phyloP scores from a whole-genome alignment of 257 asterid species.

The Gentiana straminea region DNA sequence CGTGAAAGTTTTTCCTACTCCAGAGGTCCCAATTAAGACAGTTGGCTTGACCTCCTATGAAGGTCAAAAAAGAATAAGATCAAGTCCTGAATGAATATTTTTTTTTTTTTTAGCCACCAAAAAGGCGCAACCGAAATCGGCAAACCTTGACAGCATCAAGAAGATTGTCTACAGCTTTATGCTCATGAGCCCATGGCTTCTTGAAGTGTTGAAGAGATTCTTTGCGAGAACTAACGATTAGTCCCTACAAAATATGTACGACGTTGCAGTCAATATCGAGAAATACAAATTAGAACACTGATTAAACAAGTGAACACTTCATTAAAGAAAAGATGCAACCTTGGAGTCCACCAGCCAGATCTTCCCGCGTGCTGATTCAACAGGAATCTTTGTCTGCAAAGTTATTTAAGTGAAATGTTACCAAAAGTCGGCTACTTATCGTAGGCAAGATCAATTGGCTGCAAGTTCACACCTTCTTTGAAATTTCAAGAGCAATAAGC shows the following conservation, averaged over 20 bases:
- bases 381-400: constrained; percentile 37
- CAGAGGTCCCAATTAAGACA: constrained; percentile 82
- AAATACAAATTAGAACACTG: not conserved
- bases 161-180: constrained; percentile 54
- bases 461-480: constrained; percentile 47
- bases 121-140: not conserved
- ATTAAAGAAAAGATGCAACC: constrained; percentile 30
- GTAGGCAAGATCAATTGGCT: not conserved
- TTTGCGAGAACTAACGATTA: constrained; percentile 63
- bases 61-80: constrained; percentile 8
- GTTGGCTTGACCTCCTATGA: constrained; percentile 81
- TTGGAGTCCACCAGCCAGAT: constrained; percentile 94
- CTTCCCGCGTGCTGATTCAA: constrained; percentile 68
- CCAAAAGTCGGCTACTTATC: not conserved
- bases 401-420: constrained; percentile 5
- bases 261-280: not conserved
- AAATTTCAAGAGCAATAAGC: constrained; percentile 87
- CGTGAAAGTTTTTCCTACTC: constrained; percentile 77
- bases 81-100: not conserved
- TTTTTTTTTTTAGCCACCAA: not conserved
- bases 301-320: not conserved
- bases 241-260: constrained; percentile 41
- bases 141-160: constrained; percentile 84
- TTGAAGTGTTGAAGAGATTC: constrained; percentile 88
- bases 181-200: constrained; percentile 94